Conservation (phyloP, 2,329 filamentous ascomycete genomes). For the Trichophyton benhamiae region DNA sequence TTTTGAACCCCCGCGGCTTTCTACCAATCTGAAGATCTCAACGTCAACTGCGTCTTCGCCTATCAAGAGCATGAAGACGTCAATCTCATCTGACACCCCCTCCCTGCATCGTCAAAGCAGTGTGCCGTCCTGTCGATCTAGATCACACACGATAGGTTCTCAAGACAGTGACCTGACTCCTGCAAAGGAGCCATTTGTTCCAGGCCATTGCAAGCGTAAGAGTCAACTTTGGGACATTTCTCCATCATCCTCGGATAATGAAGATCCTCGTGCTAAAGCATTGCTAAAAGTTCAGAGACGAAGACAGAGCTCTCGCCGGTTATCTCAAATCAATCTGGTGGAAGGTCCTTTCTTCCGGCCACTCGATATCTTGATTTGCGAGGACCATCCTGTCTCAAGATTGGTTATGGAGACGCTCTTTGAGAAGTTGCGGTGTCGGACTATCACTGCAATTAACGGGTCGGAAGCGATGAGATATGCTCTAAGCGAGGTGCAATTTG, state of each 20-base stretch:
- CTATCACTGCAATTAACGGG: slow-evolving; percentile 80
- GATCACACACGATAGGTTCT: slow-evolving; percentile 87
- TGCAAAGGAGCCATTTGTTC: slow-evolving; percentile 50
- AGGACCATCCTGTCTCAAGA: slow-evolving; percentile 91
- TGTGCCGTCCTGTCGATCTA: slow-evolving; percentile 52
- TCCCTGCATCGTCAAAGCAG: slow-evolving; percentile 52
- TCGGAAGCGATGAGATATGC: slow-evolving; percentile 87
- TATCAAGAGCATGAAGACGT: slow-evolving; percentile 33
- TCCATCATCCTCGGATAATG: slow-evolving; percentile 93
- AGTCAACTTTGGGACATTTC: slow-evolving; percentile 96
- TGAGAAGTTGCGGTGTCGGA: slow-evolving; percentile 88
- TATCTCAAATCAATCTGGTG: slow-evolving; percentile 79
- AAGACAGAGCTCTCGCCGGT: slow-evolving; percentile 84
- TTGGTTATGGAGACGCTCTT: slow-evolving; percentile 98
- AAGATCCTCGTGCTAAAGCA: slow-evolving; percentile 82
- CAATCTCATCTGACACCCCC: slow-evolving; percentile 37
- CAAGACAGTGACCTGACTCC: slow-evolving; percentile 73
- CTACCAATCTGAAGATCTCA: slow-evolving; percentile 38
- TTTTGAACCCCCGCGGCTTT: slow-evolving; percentile 56
- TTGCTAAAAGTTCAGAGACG: slow-evolving; percentile 83
- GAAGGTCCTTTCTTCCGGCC: slow-evolving; percentile 81
- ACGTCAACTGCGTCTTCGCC: slow-evolving; percentile 44
- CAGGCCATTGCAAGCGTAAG: slow-evolving; percentile 70
- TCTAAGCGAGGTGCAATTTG: slow-evolving; percentile 94
- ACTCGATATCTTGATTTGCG: slow-evolving; percentile 87